Conservation (phyloP, 2,329 filamentous ascomycete genomes). For the Akanthomyces dipterigenus region DNA sequence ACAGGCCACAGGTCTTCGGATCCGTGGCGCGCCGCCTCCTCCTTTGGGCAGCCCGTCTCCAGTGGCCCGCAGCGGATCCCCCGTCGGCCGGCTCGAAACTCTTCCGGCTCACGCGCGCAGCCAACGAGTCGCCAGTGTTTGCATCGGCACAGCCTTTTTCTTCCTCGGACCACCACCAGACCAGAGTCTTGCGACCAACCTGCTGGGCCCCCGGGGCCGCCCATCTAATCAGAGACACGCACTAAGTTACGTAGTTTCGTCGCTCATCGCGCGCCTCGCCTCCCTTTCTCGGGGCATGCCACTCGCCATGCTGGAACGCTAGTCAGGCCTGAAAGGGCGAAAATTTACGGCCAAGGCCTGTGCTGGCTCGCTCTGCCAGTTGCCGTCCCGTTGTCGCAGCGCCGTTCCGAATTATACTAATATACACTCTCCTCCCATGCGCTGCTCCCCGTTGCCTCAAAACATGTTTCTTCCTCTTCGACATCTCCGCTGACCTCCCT, state of each 20-base stretch:
- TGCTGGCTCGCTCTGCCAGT: neutral
- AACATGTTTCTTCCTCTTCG: neutral
- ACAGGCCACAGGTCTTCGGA: no score
- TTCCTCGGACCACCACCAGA: no score
- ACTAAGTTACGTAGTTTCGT: neutral
- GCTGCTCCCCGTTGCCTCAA: neutral
- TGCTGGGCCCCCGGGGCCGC: no score
- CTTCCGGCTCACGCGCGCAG: neutral
- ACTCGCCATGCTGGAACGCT: neutral
- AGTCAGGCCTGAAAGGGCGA: neutral
- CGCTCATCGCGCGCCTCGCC: neutral
- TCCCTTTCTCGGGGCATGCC: neutral
- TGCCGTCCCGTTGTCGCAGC: neutral
- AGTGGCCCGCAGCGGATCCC: neutral
- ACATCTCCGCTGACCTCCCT: neutral
- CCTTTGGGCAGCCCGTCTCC: neutral
- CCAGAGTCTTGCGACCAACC: no score
- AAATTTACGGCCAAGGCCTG: neutral
- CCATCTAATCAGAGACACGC: neutral
- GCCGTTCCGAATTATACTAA: neutral
- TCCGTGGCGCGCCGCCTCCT: neutral
- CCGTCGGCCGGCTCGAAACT: neutral
- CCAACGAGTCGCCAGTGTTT: no score
- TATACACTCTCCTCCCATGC: neutral
- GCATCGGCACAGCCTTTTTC: no score